These are phyloP conservation scores for Lippia alba DNA, from an alignment of 305 asterid genomes.

Conservation along the genomic window DNA sequence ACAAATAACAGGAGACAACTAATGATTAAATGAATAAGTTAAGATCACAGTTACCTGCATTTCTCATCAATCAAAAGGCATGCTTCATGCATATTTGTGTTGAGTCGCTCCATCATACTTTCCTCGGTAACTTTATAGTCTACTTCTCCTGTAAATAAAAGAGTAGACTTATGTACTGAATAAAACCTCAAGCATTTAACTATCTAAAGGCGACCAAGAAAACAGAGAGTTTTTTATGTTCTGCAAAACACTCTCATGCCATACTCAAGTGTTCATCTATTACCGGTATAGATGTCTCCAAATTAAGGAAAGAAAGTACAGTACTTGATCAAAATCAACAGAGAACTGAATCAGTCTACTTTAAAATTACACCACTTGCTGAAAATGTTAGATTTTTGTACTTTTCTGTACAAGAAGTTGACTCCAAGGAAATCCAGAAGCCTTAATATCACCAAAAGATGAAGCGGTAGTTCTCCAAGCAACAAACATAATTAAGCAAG, in stretches of 20 bases:
- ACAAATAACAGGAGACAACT: slow-evolving; percentile 11
- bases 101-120: slow-evolving; percentile 80
- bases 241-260: background rate
- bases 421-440: no score
- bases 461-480: background rate
- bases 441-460: background rate
- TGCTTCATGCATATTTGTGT: slow-evolving; percentile 76
- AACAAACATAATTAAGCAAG: slow-evolving; percentile 7
- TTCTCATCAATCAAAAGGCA: slow-evolving; percentile 65
- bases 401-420: no score
- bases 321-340: slow-evolving; percentile 10
- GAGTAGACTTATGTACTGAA: slow-evolving; percentile 9
- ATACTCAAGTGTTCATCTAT: slow-evolving; percentile 13
- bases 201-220: no score
- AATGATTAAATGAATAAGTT: background rate
- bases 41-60: slow-evolving; percentile 63
- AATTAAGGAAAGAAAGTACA: slow-evolving; percentile 12
- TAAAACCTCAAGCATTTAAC: background rate
- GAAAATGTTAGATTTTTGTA: background rate
- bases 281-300: slow-evolving; percentile 10
- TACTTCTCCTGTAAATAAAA: slow-evolving; percentile 55
- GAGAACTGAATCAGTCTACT: slow-evolving; percentile 16
- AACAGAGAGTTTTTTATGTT: background rate
- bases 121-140: slow-evolving; percentile 75
- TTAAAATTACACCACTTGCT: background rate